Conservation (phyloP, 176 grass and related monocot species). For the Stipa capillata region DNA sequence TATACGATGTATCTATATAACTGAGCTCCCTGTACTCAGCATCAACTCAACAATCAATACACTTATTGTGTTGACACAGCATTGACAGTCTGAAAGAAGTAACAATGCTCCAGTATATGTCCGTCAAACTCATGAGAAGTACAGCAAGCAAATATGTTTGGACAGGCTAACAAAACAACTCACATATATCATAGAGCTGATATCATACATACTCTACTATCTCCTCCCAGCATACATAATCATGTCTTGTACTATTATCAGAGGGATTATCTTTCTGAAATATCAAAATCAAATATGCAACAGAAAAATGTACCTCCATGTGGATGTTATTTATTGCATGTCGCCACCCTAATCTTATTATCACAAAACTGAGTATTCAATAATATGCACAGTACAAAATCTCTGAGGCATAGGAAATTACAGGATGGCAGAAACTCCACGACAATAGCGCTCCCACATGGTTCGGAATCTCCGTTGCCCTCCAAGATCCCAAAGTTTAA, state of each 20-base stretch:
- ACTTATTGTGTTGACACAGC: background rate
- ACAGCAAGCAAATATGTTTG: background rate
- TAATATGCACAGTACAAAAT: background rate
- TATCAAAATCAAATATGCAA: too few species aligned
- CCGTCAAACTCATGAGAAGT: background rate
- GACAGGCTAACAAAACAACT: background rate
- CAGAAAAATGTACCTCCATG: background rate
- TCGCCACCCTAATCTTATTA: background rate
- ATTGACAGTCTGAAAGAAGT: background rate
- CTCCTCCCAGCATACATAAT: background rate
- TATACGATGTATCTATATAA: background rate
- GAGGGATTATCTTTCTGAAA: background rate
- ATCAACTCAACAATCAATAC: background rate
- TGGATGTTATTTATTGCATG: background rate
- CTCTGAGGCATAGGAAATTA: conserved; percentile 33
- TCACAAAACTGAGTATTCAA: background rate
- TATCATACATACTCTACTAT: background rate
- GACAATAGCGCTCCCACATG: conserved; percentile 99
- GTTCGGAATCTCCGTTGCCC: conserved; percentile 92
- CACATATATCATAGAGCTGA: background rate
- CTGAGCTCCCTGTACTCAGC: background rate
- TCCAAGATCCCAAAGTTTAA: conserved; percentile 99
- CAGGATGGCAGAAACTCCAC: conserved; percentile 95
- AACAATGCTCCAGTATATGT: background rate
- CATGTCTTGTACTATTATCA: background rate